These are phyloP conservation scores for Botrytis deweyae DNA, from an alignment of 2,329 filamentous ascomycete genomes.

Conservation along the genomic window DNA sequence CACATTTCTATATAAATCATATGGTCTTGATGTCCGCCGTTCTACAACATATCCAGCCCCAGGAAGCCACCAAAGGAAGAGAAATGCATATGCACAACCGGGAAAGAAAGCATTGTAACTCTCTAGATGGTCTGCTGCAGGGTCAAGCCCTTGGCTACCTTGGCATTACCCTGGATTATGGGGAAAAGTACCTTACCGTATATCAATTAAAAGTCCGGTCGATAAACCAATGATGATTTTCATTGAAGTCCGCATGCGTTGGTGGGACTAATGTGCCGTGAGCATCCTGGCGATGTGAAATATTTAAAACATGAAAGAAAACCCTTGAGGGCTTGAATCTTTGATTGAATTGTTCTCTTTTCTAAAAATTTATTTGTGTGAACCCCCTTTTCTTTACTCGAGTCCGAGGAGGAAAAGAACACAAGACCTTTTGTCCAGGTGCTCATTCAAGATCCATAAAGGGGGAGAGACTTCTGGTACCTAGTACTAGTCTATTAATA, in stretches of 20 bases:
- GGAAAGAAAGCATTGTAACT: not conserved
- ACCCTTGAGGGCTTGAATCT: not conserved
- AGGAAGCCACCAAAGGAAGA: not conserved
- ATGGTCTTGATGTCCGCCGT: not conserved
- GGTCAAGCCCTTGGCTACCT: constrained; percentile 14
- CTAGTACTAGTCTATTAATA: not conserved
- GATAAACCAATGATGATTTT: not conserved
- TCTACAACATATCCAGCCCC: not conserved
- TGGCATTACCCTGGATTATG: constrained; percentile 15
- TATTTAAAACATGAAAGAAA: not conserved
- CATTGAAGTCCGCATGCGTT: constrained; percentile 6
- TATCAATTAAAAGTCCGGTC: not conserved
- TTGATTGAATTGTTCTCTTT: not conserved
- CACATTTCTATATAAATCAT: not conserved
- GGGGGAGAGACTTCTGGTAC: not conserved
- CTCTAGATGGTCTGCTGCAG: constrained; percentile 1
- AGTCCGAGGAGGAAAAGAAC: not conserved
- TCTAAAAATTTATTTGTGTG: no score
- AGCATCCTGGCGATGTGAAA: not conserved
- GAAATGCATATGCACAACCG: constrained; percentile 7
- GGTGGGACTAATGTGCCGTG: constrained; percentile 1
- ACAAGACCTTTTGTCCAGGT: not conserved
- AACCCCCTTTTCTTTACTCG: not conserved
- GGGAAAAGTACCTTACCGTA: not conserved
- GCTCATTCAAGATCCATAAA: not conserved